These are phyloP conservation scores for Tricholoma furcatifolium DNA, from an alignment of 768 basidiomycete genomes.

Conservation along the genomic window DNA sequence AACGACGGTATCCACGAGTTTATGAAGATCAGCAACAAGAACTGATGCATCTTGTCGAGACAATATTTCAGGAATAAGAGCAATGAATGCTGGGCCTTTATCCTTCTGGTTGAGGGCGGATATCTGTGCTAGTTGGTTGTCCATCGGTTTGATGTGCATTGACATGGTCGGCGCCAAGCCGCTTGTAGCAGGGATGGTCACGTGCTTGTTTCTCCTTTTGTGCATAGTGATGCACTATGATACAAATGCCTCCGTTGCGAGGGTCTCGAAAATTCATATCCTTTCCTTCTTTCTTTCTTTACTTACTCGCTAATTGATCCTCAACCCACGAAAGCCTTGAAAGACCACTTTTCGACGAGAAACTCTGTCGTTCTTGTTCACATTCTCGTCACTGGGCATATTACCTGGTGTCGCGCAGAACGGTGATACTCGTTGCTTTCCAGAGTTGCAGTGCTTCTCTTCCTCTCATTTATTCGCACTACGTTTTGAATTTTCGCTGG, in stretches of 20 bases:
- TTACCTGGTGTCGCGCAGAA: not conserved
- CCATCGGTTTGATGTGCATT: constrained; percentile 48
- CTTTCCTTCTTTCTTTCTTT: not conserved
- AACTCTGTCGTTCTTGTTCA: no score
- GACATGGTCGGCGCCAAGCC: not conserved
- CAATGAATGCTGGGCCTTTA: constrained; percentile 72
- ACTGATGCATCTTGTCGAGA: constrained; percentile 43
- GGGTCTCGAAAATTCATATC: not conserved
- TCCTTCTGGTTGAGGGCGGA: constrained; percentile 76
- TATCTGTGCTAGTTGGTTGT: constrained; percentile 62
- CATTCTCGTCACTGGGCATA: no score
- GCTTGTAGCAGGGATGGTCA: not conserved
- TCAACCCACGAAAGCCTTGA: not conserved
- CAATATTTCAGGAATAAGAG: constrained; percentile 68
- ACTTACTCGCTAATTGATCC: not conserved
- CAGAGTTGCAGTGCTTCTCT: not conserved
- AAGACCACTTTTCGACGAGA: no score
- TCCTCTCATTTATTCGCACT: not conserved
- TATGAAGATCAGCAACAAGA: constrained; percentile 58
- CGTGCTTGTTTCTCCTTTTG: not conserved
- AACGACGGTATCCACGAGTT: constrained; percentile 76
- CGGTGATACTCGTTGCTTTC: constrained; percentile 10
- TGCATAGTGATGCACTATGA: not conserved
- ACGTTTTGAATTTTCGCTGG: constrained; percentile 10
- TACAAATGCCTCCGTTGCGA: not conserved